Evolutionary conservation across 75 land plant genomes (phyloP).

Genomic region (Azolla pinnata): DNA sequence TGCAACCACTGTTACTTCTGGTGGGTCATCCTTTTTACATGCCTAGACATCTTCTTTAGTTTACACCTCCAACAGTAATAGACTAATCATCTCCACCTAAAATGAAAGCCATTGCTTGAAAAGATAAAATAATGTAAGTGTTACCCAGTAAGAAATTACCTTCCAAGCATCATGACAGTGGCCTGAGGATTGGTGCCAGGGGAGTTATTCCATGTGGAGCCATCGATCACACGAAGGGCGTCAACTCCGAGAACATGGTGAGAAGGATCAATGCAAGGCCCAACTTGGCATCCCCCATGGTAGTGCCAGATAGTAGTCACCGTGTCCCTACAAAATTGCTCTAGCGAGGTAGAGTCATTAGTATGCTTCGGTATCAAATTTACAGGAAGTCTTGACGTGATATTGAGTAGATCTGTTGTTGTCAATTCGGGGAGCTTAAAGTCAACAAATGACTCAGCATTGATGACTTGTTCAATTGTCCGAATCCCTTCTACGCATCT

Average conservation of each 20-base stretch:
- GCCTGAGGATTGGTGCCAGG: constrained; percentile 76
- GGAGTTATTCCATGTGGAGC: constrained; percentile 39
- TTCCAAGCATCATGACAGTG: constrained; percentile 65
- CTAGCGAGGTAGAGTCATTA: constrained; percentile 23
- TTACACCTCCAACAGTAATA: background rate
- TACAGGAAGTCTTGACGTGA: constrained; percentile 29
- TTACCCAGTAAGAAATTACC: constrained; percentile 14
- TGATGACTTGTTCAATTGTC: constrained; percentile 13
- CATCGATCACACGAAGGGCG: constrained; percentile 46
- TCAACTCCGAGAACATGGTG: constrained; percentile 40
- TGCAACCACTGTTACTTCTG: background rate
- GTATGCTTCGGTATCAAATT: constrained; percentile 35
- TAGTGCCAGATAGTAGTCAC: constrained; percentile 60
- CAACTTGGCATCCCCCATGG: constrained; percentile 55
- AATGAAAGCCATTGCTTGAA: background rate
- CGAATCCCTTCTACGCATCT: constrained; percentile 33
- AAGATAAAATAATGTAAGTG: background rate
- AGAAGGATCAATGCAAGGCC: constrained; percentile 23
- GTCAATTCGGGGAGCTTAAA: constrained; percentile 28
- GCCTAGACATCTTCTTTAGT: background rate
- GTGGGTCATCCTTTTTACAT: background rate
- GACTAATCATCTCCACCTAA: background rate
- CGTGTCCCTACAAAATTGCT: constrained; percentile 42
- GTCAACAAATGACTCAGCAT: constrained; percentile 31
- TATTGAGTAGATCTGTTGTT: constrained; percentile 29